Evolutionary conservation across 371 early-diverging fungal genomes (phyloP).

Genomic region (Massospora cicadina): DNA sequence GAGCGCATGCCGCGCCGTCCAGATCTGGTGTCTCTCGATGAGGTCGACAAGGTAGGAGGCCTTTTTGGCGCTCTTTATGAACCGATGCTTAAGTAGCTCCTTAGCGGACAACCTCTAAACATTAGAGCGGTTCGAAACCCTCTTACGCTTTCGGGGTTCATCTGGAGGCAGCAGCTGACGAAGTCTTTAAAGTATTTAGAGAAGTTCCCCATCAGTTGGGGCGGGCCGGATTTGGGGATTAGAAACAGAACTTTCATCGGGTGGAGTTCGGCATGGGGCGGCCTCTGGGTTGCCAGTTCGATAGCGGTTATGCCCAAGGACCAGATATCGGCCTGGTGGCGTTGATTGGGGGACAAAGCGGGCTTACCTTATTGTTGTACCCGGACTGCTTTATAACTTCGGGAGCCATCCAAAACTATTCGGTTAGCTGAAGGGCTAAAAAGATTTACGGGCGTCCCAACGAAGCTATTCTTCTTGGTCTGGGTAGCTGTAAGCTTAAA

Average conservation of each 20-base stretch:
- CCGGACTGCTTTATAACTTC: slow-evolving; percentile 93
- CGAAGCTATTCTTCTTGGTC: slow-evolving; percentile 93
- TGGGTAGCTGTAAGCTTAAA: slow-evolving; percentile 67
- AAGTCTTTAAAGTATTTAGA: slow-evolving; percentile 83
- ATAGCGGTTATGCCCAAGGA: slow-evolving; percentile 95
- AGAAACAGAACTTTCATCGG: slow-evolving; percentile 86
- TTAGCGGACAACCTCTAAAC: slow-evolving; percentile 69
- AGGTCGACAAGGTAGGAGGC: slow-evolving; percentile 65
- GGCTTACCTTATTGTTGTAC: slow-evolving; percentile 64
- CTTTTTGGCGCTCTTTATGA: slow-evolving; percentile 66
- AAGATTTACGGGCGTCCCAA: slow-evolving; percentile 78
- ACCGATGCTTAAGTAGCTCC: slow-evolving; percentile 77
- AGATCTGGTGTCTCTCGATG: slow-evolving; percentile 63
- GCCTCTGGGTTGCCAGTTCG: slow-evolving; percentile 84
- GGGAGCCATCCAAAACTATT: slow-evolving; percentile 91
- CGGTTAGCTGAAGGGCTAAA: background rate
- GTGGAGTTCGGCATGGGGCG: slow-evolving; percentile 82
- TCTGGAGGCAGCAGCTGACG: slow-evolving; percentile 67
- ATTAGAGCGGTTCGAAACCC: background rate
- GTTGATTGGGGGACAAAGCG: slow-evolving; percentile 7
- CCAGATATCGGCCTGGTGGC: slow-evolving; percentile 86
- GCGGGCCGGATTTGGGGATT: slow-evolving; percentile 85
- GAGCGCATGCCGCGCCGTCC: slow-evolving; percentile 18
- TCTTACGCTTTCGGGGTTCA: slow-evolving; percentile 50
- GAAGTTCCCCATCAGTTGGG: slow-evolving; percentile 54